Conservation (phyloP, 805 yeast species). For the Sungouiella thailandica region DNA sequence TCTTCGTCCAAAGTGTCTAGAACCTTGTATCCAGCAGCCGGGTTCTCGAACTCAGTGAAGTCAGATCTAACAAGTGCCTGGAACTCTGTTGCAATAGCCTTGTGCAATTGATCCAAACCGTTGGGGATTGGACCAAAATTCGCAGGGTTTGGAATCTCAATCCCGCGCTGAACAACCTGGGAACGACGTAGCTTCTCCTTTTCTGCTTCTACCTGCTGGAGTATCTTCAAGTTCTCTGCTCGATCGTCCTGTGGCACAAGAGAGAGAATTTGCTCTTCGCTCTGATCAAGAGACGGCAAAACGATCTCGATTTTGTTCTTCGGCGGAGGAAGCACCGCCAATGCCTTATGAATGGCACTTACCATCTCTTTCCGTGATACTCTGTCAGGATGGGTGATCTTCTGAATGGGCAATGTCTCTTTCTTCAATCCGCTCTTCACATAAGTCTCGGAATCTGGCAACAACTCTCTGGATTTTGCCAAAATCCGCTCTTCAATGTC, state of each 20-base stretch:
- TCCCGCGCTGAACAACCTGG: constrained; percentile 40
- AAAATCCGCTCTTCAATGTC: constrained; percentile 32
- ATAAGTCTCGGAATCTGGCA: constrained; percentile 6
- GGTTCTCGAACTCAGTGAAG: constrained; percentile 25
- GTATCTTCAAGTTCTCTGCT: constrained; percentile 14
- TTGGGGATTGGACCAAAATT: background rate
- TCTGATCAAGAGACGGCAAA: constrained; percentile 27
- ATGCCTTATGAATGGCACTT: constrained; percentile 1
- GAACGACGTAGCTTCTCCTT: constrained; percentile 37
- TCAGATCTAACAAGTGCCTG: constrained; percentile 38
- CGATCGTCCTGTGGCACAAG: background rate
- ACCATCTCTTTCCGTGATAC: constrained; percentile 2
- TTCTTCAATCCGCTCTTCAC: background rate
- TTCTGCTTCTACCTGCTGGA: constrained; percentile 23
- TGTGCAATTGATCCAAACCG: constrained; percentile 4
- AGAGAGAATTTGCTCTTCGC: constrained; percentile 11
- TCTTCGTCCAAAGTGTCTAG: constrained; percentile 31
- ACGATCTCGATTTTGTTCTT: constrained; percentile 29
- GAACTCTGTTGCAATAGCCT: constrained; percentile 27
- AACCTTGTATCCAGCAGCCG: constrained; percentile 11
- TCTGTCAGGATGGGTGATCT: background rate
- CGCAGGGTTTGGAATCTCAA: constrained; percentile 35
- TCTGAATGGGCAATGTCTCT: background rate
- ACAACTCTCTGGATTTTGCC: constrained; percentile 29
- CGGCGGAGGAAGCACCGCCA: constrained; percentile 33